Evolutionary conservation across 225 moss, liverwort and hornwort genomes (phyloP).

Genomic region (Polytrichum commune): DNA sequence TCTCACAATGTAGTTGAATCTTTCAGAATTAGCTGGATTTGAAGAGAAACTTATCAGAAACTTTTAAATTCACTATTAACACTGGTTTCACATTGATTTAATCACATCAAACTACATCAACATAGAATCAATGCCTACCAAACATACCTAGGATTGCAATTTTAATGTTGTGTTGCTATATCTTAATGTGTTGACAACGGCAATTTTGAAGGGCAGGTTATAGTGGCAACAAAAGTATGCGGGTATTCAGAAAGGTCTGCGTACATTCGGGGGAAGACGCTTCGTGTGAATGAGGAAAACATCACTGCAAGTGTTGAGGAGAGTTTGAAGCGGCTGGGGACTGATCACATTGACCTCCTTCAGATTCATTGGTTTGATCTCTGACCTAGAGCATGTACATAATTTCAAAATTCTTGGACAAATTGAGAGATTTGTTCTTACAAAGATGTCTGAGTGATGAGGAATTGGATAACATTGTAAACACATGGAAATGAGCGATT

Average conservation of each 20-base stretch:
- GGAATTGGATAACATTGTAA: too few species aligned
- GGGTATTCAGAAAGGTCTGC: constrained; percentile 57
- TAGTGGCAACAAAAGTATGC: constrained; percentile 78
- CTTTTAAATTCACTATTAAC: too few species aligned
- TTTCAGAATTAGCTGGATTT: too few species aligned
- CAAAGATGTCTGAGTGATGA: too few species aligned
- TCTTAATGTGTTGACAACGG: neutral
- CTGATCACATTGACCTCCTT: constrained; percentile 81
- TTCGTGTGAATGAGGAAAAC: constrained; percentile 76
- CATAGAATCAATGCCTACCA: neutral
- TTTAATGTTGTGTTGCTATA: neutral
- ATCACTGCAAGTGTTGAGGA: constrained; percentile 87
- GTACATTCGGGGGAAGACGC: constrained; percentile 50
- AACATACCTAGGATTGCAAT: neutral
- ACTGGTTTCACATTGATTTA: too few species aligned
- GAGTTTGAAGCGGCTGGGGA: constrained; percentile 76
- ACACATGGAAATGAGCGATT: too few species aligned
- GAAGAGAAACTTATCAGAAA: too few species aligned
- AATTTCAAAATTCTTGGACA: too few species aligned
- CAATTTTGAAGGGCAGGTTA: constrained; percentile 39
- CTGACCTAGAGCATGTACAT: neutral
- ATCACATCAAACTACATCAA: too few species aligned
- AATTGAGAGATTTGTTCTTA: too few species aligned
- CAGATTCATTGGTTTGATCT: constrained; percentile 78
- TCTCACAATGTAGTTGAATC: too few species aligned